A percentile compares a stretch with the other conserved stretches of the same genome.
Evolutionary conservation across 2,329 filamentous ascomycete species (phyloP).

Genomic region (Canariomyces notabilis): DNA sequence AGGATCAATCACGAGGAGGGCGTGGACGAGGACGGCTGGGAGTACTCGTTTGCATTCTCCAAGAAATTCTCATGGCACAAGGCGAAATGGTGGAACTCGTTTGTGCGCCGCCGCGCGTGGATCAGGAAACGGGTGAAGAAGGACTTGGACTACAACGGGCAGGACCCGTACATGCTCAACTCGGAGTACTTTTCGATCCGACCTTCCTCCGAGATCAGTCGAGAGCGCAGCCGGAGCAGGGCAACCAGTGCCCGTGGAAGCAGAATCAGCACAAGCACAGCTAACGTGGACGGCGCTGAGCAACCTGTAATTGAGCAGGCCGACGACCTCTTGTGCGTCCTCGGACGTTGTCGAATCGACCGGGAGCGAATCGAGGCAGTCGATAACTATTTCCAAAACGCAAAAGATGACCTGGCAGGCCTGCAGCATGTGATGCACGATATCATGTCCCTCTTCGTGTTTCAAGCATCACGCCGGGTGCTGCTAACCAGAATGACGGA

Average conservation of each 20-base stretch:
- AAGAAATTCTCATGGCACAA: conserved; percentile 78
- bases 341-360: conserved; percentile 71
- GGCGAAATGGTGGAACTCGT: conserved; percentile 89
- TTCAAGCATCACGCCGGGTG: conserved; percentile 78
- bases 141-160: conserved; percentile 36
- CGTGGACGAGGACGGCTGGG: conserved; percentile 88
- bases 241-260: conserved; percentile 32
- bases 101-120: conserved; percentile 87
- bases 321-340: conserved; percentile 59
- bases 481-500: conserved; percentile 66
- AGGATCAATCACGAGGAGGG: conserved; percentile 66
- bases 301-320: conserved; percentile 58
- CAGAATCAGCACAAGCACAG: conserved; percentile 33
- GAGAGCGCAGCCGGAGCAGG: conserved; percentile 36
- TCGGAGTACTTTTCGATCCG: conserved; percentile 77
- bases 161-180: conserved; percentile 62
- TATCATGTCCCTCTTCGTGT: conserved; percentile 82
- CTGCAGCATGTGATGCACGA: conserved; percentile 74
- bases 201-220: conserved; percentile 40
- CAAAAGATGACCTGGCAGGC: conserved; percentile 68
- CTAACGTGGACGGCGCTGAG: conserved; percentile 43
- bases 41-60: conserved; percentile 86
- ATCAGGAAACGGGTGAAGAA: conserved; percentile 72
- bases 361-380: conserved; percentile 85
- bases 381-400: conserved; percentile 74